These are phyloP conservation scores for Drosera spatulata DNA, from an alignment of 179 eudicot genomes.

Conservation along the genomic window DNA sequence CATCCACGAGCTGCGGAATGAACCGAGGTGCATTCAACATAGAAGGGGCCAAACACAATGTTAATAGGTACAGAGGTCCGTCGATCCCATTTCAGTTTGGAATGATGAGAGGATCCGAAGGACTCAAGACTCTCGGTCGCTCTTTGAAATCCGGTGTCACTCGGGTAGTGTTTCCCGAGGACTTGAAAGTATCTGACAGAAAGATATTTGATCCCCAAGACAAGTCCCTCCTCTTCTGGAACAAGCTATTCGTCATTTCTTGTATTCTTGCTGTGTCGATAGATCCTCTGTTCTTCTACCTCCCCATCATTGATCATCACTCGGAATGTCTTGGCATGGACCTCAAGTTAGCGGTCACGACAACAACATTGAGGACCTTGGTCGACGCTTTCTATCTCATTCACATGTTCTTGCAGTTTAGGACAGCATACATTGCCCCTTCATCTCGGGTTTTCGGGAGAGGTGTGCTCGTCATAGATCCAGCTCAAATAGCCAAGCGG, in stretches of 20 bases:
- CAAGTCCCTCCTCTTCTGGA: conserved; percentile 67
- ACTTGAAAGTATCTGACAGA: conserved; percentile 35
- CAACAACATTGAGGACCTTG: conserved; percentile 58
- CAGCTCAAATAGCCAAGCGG: conserved; percentile 52
- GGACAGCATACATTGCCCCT: conserved; percentile 72
- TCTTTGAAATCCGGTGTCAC: conserved; percentile 28
- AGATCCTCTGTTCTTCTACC: conserved; percentile 79
- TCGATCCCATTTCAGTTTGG: conserved; percentile 19
- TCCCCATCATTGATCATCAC: conserved; percentile 42
- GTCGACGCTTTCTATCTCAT: conserved; percentile 59
- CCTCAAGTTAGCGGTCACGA: conserved; percentile 32
- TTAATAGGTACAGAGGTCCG: conserved; percentile 6
- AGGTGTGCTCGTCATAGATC: conserved; percentile 64
- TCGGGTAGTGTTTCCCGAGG: conserved; percentile 41
- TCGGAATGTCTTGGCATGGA: conserved; percentile 51
- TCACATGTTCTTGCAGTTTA: conserved; percentile 69
- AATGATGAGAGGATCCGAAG: conserved; percentile 19
- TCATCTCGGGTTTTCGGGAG: conserved; percentile 86
- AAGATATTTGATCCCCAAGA: conserved; percentile 73
- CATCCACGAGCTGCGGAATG: conserved; percentile 9
- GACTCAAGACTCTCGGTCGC: conserved; percentile 25
- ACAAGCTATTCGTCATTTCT: conserved; percentile 60
- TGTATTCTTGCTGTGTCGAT: conserved; percentile 63
- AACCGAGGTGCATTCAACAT: conserved; percentile 23
- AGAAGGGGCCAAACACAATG: conserved; percentile 18